These are phyloP conservation scores for Aspergillus ochraceoroseus DNA, from an alignment of 2,329 filamentous ascomycete genomes.

Conservation along the genomic window DNA sequence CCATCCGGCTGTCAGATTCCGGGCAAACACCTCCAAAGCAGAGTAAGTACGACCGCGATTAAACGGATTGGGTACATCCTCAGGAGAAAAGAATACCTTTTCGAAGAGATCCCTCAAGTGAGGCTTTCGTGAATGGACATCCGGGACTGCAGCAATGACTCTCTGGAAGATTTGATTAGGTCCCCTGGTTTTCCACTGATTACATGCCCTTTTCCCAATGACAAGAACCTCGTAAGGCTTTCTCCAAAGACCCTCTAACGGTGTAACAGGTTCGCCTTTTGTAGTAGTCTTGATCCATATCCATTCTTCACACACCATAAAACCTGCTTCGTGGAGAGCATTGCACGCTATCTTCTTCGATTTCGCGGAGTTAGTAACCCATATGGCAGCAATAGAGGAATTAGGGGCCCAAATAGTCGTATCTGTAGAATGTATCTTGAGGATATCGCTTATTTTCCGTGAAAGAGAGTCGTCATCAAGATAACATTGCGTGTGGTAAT, in stretches of 20 bases:
- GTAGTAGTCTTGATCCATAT: conserved; percentile 58
- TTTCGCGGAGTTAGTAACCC: conserved; percentile 57
- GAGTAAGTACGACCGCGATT: no score
- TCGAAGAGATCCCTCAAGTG: conserved; percentile 55
- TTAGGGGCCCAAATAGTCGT: not conserved
- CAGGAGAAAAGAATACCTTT: conserved; percentile 43
- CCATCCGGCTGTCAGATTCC: conserved; percentile 57
- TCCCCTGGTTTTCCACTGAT: not conserved
- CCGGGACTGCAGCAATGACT: conserved; percentile 56
- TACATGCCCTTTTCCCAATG: conserved; percentile 35
- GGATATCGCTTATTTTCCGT: conserved; percentile 40
- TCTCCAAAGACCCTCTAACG: conserved; percentile 52
- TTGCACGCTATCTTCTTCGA: conserved; percentile 46
- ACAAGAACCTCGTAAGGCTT: conserved; percentile 60
- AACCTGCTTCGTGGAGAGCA: conserved; percentile 43
- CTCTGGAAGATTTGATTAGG: conserved; percentile 38
- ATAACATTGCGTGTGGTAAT: conserved; percentile 42
- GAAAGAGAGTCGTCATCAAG: conserved; percentile 29
- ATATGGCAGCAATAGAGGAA: conserved; percentile 49
- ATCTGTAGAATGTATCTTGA: conserved; percentile 42
- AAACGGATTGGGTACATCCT: no score
- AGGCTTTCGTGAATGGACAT: conserved; percentile 62
- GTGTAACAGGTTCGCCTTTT: conserved; percentile 50
- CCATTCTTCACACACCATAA: conserved; percentile 57
- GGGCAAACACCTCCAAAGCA: conserved; percentile 58